Percentiles rank a stretch among this genome's conserved stretches.
These are phyloP conservation scores for Phragmites australis DNA, from an alignment of 176 grass and related monocot species.

Conservation along the genomic window DNA sequence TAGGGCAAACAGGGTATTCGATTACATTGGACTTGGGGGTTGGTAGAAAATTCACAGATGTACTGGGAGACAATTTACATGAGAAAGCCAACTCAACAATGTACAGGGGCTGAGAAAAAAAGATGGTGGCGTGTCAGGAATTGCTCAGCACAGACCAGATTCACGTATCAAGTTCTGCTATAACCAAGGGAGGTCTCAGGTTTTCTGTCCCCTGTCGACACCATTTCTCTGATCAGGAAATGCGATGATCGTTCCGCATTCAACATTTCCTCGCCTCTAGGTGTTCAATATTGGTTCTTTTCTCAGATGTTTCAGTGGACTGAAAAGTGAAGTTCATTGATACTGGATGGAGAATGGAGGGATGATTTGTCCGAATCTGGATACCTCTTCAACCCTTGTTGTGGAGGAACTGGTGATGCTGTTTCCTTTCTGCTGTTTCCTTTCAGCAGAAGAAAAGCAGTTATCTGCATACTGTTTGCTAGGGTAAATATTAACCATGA, in stretches of 20 bases:
- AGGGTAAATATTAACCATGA: background rate
- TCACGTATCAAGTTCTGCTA: background rate
- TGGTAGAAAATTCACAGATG: background rate
- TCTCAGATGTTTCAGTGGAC: background rate
- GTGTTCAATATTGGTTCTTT: background rate
- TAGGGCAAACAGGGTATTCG: background rate
- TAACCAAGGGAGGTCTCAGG: background rate
- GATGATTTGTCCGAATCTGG: background rate
- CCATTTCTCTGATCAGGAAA: background rate
- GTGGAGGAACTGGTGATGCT: background rate
- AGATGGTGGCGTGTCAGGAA: background rate
- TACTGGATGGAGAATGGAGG: background rate
- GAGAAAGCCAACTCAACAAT: background rate
- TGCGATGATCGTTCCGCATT: background rate
- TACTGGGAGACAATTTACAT: background rate
- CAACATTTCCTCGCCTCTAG: background rate
- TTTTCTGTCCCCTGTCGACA: background rate
- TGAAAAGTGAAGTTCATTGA: background rate
- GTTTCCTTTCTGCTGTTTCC: background rate
- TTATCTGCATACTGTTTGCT: background rate
- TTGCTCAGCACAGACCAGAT: background rate
- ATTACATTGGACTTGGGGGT: background rate
- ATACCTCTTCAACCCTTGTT: background rate
- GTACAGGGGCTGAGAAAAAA: background rate
- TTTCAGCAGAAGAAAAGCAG: background rate